Conservation (phyloP, 805 yeast genomes). For the Torulaspora quercuum region DNA sequence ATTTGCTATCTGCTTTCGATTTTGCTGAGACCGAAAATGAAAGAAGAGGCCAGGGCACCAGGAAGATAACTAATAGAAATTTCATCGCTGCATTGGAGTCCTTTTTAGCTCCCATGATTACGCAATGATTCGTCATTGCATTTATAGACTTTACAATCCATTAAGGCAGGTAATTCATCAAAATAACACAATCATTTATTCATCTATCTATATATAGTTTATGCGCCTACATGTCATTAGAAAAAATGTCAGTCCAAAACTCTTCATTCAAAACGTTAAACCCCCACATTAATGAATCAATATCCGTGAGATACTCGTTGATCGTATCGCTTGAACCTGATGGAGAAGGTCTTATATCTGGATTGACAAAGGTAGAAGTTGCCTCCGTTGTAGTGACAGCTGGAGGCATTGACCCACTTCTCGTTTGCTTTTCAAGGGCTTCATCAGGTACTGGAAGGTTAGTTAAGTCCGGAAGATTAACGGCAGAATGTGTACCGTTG, state of each 20-base stretch:
- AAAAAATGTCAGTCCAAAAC: constrained; percentile 57
- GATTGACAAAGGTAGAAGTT: constrained; percentile 31
- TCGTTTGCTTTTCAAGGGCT: not conserved
- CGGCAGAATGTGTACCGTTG: not conserved
- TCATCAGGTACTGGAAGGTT: not conserved
- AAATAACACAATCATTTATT: too few species aligned
- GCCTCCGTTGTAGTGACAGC: constrained; percentile 9
- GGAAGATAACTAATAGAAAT: constrained; percentile 31
- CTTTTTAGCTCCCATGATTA: constrained; percentile 34
- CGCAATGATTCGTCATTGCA: too few species aligned
- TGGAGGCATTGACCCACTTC: not conserved
- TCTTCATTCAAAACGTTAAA: constrained; percentile 61
- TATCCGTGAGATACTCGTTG: constrained; percentile 33
- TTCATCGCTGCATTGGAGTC: constrained; percentile 30
- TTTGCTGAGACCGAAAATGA: constrained; percentile 32
- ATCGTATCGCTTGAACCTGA: constrained; percentile 38
- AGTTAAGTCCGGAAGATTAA: not conserved
- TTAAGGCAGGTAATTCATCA: too few species aligned
- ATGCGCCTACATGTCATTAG: constrained; percentile 20
- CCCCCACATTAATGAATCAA: constrained; percentile 45
- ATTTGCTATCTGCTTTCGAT: constrained; percentile 33
- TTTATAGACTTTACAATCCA: too few species aligned
- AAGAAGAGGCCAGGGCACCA: constrained; percentile 34
- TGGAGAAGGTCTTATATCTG: constrained; percentile 43
- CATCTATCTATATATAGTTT: too few species aligned